These are phyloP conservation scores for Rhexocercosporidium sp. DNA, from an alignment of 2,329 filamentous ascomycete genomes.

Conservation along the genomic window DNA sequence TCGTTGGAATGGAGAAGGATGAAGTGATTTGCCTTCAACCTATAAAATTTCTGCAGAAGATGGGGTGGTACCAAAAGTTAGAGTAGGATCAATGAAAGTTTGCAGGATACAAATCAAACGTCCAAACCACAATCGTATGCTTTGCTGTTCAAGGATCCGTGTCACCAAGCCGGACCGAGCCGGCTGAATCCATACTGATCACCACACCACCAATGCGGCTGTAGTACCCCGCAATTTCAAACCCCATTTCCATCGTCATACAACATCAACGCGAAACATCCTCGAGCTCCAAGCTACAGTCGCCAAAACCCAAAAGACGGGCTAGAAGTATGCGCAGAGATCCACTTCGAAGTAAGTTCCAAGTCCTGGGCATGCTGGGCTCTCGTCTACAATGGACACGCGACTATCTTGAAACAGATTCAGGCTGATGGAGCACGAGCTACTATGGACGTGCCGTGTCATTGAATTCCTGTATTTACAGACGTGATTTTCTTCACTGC, in stretches of 20 bases:
- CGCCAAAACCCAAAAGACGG: background rate
- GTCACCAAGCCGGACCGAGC: constrained; percentile 8
- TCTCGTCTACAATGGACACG: background rate
- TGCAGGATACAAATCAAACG: background rate
- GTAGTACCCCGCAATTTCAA: constrained; percentile 1
- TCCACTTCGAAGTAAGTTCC: background rate
- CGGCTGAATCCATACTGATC: background rate
- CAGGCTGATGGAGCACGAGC: constrained; percentile 7
- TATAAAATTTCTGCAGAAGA: no score
- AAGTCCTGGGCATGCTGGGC: background rate
- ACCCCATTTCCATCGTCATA: background rate
- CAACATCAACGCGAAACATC: constrained; percentile 4
- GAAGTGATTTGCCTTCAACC: no score
- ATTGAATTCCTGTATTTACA: background rate
- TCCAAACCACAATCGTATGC: background rate
- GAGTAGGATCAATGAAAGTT: background rate
- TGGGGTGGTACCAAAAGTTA: no score
- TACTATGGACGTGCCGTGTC: background rate
- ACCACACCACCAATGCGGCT: constrained; percentile 1
- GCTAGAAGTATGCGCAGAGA: background rate
- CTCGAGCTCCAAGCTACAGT: background rate
- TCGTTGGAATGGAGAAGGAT: no score
- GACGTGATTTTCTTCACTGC: background rate
- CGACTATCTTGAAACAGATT: constrained; percentile 15
- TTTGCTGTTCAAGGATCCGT: background rate